Percentiles rank a stretch among this genome's conserved stretches.
Evolutionary conservation across 345 rosid species (phyloP).

Genomic region (Noccaea caerulescens): DNA sequence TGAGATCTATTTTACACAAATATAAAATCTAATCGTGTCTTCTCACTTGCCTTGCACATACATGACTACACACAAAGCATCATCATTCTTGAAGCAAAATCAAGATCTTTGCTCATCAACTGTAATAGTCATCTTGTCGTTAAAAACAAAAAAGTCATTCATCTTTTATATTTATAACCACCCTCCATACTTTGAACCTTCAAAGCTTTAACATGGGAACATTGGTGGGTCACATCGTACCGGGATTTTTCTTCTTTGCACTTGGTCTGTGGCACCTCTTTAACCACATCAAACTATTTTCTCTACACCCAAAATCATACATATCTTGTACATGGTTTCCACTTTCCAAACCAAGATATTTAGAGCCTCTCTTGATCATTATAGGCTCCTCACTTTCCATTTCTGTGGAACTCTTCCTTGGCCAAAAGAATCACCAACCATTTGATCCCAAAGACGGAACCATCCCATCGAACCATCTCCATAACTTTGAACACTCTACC

Average conservation of each 20-base stretch:
- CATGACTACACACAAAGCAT: conserved; percentile 35
- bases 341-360: conserved; percentile 51
- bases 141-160: background rate
- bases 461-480: conserved; percentile 85
- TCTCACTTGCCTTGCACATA: conserved; percentile 37
- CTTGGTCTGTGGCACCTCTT: conserved; percentile 84
- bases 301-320: conserved; percentile 57
- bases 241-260: conserved; percentile 66
- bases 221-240: conserved; percentile 76
- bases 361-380: conserved; percentile 71
- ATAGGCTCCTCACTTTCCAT: conserved; percentile 60
- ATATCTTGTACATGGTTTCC: conserved; percentile 69
- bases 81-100: conserved; percentile 44
- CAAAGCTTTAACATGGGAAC: conserved; percentile 59
- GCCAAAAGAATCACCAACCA: conserved; percentile 77
- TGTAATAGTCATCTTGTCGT: conserved; percentile 9
- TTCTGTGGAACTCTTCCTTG: conserved; percentile 78
- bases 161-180: conserved; percentile 21
- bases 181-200: conserved; percentile 16
- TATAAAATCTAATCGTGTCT: conserved; percentile 32
- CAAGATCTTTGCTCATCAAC: conserved; percentile 34
- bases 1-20: conserved; percentile 22
- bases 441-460: conserved; percentile 70
- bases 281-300: conserved; percentile 67
- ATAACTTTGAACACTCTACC: conserved; percentile 80